These are phyloP conservation scores for Tripterygium wilfordii DNA, from an alignment of 177 flowering plant species.

Conservation along the genomic window DNA sequence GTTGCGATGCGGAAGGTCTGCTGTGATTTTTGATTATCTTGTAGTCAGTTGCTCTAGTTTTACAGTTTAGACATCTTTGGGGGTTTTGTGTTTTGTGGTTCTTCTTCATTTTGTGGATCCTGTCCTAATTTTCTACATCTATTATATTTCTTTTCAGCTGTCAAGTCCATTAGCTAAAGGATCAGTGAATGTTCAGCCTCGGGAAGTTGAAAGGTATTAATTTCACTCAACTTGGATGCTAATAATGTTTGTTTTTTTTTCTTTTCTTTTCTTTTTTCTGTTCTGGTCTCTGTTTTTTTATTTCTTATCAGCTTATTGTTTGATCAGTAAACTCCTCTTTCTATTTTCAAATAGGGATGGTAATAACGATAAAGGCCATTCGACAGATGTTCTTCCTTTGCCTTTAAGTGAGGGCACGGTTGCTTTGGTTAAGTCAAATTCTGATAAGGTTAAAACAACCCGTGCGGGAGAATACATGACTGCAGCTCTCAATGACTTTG, in stretches of 20 bases:
- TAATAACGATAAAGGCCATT: conserved; percentile 26
- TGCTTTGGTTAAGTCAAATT: conserved; percentile 73
- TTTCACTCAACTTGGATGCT: neutral
- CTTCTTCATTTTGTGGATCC: neutral
- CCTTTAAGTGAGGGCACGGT: conserved; percentile 46
- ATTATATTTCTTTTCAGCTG: conserved; percentile 32
- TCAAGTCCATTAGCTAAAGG: conserved; percentile 58
- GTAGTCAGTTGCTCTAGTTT: neutral
- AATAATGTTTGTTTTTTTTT: neutral
- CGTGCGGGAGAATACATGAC: conserved; percentile 99
- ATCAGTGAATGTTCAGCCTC: conserved; percentile 31
- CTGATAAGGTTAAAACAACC: conserved; percentile 73
- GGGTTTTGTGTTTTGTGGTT: too few relatives aligned
- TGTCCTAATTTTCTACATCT: neutral
- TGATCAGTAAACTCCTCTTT: neutral
- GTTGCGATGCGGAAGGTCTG: too few relatives aligned
- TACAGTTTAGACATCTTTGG: too few relatives aligned
- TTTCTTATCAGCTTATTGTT: neutral
- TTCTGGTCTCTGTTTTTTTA: neutral
- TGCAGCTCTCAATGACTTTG: conserved; percentile 88
- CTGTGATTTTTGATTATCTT: too few relatives aligned
- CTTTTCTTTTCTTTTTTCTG: neutral
- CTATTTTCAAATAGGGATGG: conserved; percentile 37
- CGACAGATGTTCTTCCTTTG: conserved; percentile 42
- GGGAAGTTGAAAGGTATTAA: conserved; percentile 49